Conservation (phyloP, 2,329 filamentous ascomycete genomes). For the Orbilia ellipsospora region DNA sequence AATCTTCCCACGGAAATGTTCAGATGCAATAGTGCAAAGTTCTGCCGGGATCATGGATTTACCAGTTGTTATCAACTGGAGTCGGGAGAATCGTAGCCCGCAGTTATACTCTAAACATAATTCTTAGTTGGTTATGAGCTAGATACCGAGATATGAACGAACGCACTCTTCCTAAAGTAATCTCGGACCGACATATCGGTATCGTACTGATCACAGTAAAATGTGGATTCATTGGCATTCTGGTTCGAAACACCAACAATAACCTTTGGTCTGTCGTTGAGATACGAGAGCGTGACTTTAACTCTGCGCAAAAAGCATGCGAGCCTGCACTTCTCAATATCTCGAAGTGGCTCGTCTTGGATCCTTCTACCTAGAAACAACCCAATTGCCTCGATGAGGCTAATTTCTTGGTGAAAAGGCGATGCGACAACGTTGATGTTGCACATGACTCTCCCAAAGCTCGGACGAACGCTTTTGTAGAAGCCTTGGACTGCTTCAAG, state of each 20-base stretch:
- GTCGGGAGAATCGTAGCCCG: conserved; percentile 8
- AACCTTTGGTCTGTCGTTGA: conserved; percentile 5
- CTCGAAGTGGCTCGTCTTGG: conserved; percentile 10
- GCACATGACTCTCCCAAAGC: conserved; percentile 69
- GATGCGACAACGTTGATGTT: conserved; percentile 73
- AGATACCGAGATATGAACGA: too few species aligned
- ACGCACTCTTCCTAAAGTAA: conserved; percentile 39
- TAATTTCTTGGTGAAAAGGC: conserved; percentile 69
- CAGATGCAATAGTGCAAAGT: conserved; percentile 24
- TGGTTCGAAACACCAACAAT: conserved; percentile 17
- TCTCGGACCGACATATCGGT: conserved; percentile 23
- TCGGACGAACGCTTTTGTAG: conserved; percentile 66
- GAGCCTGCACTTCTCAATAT: conserved; percentile 10
- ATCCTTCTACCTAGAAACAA: conserved; percentile 58
- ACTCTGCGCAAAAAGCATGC: conserved; percentile 18
- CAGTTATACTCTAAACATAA: conserved; percentile 22
- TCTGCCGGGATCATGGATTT: conserved; percentile 27
- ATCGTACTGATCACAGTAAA: conserved; percentile 9
- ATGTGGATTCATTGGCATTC: conserved; percentile 16
- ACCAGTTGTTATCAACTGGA: conserved; percentile 30
- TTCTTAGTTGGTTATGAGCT: too few species aligned
- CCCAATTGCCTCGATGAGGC: conserved; percentile 62
- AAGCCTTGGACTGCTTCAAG: conserved; percentile 66
- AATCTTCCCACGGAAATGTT: conserved; percentile 23
- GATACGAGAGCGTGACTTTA: conserved; percentile 29